Conservation (phyloP, 1,139 yeast genomes). For the Hansenula sp. region DNA sequence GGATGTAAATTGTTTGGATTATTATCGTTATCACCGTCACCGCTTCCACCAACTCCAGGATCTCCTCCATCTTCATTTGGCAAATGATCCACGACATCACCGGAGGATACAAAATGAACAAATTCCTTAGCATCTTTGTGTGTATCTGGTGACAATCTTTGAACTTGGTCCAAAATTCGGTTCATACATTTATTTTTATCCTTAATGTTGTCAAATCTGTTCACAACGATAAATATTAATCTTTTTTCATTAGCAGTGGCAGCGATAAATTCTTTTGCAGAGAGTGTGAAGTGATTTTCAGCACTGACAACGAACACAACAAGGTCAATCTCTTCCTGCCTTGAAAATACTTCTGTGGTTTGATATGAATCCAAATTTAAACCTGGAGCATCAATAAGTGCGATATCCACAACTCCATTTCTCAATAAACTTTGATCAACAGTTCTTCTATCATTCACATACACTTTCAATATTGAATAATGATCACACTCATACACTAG, state of each 20-base stretch:
- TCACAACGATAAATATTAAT: slow-evolving; percentile 89
- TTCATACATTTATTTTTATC: slow-evolving; percentile 76
- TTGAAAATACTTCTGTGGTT: slow-evolving; percentile 90
- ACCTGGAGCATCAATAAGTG: slow-evolving; percentile 96
- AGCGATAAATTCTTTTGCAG: slow-evolving; percentile 90
- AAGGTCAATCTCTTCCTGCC: slow-evolving; percentile 96
- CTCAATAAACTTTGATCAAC: slow-evolving; percentile 67
- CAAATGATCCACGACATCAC: slow-evolving; percentile 33
- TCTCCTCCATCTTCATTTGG: slow-evolving; percentile 30
- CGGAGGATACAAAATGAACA: slow-evolving; percentile 89
- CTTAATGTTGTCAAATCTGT: slow-evolving; percentile 79
- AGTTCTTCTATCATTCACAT: slow-evolving; percentile 72
- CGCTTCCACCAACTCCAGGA: slow-evolving; percentile 29
- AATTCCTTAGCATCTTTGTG: slow-evolving; percentile 82
- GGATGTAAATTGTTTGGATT: slow-evolving; percentile 32
- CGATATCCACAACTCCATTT: slow-evolving; percentile 90
- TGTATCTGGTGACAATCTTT: slow-evolving; percentile 83
- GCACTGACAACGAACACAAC: slow-evolving; percentile 96
- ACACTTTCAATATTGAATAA: slow-evolving; percentile 72
- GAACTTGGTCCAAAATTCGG: slow-evolving; percentile 82
- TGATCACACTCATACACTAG: slow-evolving; percentile 73
- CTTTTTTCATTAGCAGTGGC: slow-evolving; percentile 91
- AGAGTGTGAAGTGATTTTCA: slow-evolving; percentile 89
- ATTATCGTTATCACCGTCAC: slow-evolving; percentile 34
- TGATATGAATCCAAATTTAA: slow-evolving; percentile 89